Percentiles rank a stretch among this genome's conserved stretches.
These are phyloP conservation scores for Angomonas desouzai DNA, from an alignment of 208 protist species.

Conservation along the genomic window DNA sequence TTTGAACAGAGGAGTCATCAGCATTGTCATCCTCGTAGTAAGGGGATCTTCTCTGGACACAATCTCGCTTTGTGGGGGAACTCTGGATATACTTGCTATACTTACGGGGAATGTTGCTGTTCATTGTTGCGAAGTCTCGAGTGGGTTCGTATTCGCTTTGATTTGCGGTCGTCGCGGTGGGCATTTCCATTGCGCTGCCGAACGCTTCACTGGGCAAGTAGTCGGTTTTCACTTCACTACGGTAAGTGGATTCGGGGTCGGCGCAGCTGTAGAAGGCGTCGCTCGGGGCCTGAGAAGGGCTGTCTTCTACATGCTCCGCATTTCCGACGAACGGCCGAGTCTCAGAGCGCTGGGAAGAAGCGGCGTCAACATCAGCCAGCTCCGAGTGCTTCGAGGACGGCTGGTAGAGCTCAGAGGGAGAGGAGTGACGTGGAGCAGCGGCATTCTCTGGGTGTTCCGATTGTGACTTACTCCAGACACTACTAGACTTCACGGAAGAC, in stretches of 20 bases:
- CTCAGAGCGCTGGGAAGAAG: constrained; percentile 5
- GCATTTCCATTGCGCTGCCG: neutral
- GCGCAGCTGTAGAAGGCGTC: constrained; percentile 8
- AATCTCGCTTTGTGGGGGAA: neutral
- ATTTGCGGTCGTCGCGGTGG: neutral
- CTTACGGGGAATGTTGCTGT: neutral
- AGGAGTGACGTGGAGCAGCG: neutral
- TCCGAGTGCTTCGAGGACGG: neutral
- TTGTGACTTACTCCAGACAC: constrained; percentile 4
- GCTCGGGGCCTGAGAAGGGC: neutral
- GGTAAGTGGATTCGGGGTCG: neutral
- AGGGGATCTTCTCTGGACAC: too few relatives aligned
- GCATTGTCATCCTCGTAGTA: too few relatives aligned
- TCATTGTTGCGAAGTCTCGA: neutral
- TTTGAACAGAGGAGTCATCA: too few relatives aligned
- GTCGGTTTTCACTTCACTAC: neutral
- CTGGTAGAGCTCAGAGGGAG: neutral
- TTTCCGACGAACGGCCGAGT: neutral
- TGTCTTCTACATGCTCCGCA: neutral
- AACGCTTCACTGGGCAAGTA: neutral
- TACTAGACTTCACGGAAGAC: neutral
- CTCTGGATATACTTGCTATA: neutral
- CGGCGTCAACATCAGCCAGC: neutral
- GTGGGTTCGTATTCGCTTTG: neutral
- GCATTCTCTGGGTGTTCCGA: neutral